These are phyloP conservation scores for Chondrus crispus DNA, from an alignment of 23 red algal genomes.

Conservation along the genomic window DNA sequence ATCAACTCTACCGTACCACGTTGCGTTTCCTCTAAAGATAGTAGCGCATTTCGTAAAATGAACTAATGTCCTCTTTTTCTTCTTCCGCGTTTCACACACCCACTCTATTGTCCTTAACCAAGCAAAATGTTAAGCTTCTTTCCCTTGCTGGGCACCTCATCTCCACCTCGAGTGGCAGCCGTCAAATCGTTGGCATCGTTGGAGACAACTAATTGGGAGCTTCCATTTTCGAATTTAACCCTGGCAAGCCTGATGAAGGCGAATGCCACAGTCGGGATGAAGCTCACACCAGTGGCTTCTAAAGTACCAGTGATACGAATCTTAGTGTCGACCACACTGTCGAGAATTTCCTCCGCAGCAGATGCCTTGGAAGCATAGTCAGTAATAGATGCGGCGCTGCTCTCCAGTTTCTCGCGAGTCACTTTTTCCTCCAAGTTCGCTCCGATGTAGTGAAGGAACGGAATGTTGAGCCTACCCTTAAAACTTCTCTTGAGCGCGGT, in stretches of 20 bases:
- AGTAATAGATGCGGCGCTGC: not conserved
- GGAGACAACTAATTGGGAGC: not conserved
- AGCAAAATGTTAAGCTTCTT: not conserved
- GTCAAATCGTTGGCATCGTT: not conserved
- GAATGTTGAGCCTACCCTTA: not conserved
- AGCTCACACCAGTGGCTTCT: not conserved
- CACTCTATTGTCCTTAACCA: too few species aligned
- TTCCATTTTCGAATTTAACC: not conserved
- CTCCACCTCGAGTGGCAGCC: conserved; percentile 1
- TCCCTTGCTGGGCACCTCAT: not conserved
- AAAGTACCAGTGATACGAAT: conserved; percentile 21
- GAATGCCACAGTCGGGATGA: conserved; percentile 13
- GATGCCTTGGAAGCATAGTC: not conserved
- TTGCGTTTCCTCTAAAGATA: too few species aligned
- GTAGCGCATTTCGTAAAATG: too few species aligned
- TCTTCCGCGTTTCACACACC: too few species aligned
- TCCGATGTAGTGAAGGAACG: conserved; percentile 6
- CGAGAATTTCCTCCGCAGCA: not conserved
- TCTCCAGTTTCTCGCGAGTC: not conserved
- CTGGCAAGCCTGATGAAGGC: conserved; percentile 23
- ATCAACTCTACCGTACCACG: too few species aligned
- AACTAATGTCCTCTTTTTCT: too few species aligned
- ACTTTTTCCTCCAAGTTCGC: not conserved
- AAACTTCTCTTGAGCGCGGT: not conserved
- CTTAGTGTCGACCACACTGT: not conserved